Conservation (phyloP, 371 early-diverging fungal genomes). For the Smittium culicis region DNA sequence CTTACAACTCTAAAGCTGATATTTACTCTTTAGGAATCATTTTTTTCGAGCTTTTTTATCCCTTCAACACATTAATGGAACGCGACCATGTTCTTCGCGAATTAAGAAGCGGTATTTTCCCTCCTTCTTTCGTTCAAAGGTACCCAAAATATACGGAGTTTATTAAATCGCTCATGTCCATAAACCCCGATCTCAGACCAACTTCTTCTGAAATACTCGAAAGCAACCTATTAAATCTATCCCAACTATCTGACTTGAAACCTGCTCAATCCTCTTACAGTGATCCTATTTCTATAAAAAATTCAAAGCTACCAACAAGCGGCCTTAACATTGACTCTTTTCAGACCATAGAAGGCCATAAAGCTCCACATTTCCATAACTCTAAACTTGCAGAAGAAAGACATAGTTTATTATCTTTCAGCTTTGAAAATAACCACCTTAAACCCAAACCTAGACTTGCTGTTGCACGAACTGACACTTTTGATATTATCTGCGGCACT, state of each 20-base stretch:
- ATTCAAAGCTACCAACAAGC: not conserved
- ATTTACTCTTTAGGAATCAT: conserved; percentile 63
- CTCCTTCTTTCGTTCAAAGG: conserved; percentile 50
- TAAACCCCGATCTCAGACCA: conserved; percentile 53
- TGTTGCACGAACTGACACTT: not conserved
- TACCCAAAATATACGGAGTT: conserved; percentile 72
- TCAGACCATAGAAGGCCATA: not conserved
- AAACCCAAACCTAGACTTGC: not conserved
- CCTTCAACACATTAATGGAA: conserved; percentile 66
- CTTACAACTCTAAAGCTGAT: conserved; percentile 64
- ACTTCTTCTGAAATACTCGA: conserved; percentile 58
- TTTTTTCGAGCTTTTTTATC: conserved; percentile 63
- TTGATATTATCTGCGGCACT: not conserved
- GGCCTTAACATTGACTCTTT: no score
- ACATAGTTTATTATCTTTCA: not conserved
- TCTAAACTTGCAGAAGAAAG: not conserved
- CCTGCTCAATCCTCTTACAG: not conserved
- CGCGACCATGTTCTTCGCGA: conserved; percentile 45
- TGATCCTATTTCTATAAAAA: no score
- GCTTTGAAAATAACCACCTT: not conserved
- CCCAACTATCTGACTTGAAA: not conserved
- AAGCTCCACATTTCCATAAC: not conserved
- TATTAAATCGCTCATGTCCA: conserved; percentile 60
- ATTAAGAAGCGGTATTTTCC: conserved; percentile 49
- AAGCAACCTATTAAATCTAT: conserved; percentile 40